A percentile compares a stretch with the other conserved stretches of the same genome.
These are phyloP conservation scores for Sphagnurus paluster DNA, from an alignment of 1,284 basidiomycete genomes.

Conservation along the genomic window DNA sequence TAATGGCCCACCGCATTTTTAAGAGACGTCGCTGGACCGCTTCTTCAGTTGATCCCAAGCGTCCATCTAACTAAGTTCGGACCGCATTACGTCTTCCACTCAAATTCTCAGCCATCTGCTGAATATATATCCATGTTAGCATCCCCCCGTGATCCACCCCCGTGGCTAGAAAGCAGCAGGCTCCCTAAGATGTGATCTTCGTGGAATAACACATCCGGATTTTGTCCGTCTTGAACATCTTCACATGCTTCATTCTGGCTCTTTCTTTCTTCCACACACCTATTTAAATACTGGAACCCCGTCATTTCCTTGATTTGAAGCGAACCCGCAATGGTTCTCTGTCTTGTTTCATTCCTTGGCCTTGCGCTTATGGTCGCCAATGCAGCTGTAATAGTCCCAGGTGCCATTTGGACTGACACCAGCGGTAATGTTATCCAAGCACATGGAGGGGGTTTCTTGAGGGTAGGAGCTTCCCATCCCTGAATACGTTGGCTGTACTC, in stretches of 20 bases:
- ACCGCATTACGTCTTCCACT: not conserved
- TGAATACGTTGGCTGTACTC: not conserved
- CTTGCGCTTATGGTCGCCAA: constrained; percentile 16
- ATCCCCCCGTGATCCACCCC: constrained; percentile 11
- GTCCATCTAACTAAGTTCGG: constrained; percentile 4
- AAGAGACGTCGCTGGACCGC: constrained; percentile 11
- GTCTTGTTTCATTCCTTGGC: constrained; percentile 8
- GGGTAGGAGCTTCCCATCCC: constrained; percentile 34
- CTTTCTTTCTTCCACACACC: not conserved
- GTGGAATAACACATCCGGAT: constrained; percentile 3
- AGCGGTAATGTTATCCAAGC: constrained; percentile 64
- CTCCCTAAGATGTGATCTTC: not conserved
- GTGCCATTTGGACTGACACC: constrained; percentile 65
- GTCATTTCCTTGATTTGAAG: not conserved
- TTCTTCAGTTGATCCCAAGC: constrained; percentile 1
- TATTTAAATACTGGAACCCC: constrained; percentile 5
- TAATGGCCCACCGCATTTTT: too few relatives aligned
- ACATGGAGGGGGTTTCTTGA: constrained; percentile 61
- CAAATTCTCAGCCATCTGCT: not conserved
- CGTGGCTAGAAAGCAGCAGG: constrained; percentile 1
- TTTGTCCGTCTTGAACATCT: constrained; percentile 5
- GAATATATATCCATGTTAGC: not conserved
- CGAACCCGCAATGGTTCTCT: constrained; percentile 16
- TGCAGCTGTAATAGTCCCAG: constrained; percentile 55
- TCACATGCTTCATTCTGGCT: not conserved